Evolutionary conservation across 106 monocot species (phyloP).

Genomic region (Chionographis japonica): DNA sequence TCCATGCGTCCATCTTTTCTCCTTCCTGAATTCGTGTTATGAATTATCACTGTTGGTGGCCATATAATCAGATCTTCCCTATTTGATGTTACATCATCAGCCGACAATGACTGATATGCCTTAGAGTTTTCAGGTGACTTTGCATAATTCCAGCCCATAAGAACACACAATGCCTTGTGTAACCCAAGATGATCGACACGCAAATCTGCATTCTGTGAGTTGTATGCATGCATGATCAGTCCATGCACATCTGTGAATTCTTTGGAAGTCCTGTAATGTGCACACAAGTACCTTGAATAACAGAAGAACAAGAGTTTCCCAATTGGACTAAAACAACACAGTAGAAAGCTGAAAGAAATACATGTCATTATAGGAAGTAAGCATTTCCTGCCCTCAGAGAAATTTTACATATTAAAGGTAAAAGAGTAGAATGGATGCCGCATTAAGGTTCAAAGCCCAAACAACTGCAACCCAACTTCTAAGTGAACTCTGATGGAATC

Average conservation of each 20-base stretch:
- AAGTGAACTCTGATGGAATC: too few relatives aligned
- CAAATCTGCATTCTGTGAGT: constrained; percentile 50
- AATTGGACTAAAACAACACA: neutral
- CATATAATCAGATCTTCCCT: constrained; percentile 91
- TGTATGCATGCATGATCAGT: constrained; percentile 78
- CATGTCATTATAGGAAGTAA: too few relatives aligned
- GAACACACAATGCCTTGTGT: constrained; percentile 90
- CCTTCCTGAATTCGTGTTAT: constrained; percentile 69
- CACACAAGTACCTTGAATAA: constrained; percentile 24
- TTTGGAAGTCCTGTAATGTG: constrained; percentile 72
- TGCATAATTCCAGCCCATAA: constrained; percentile 86
- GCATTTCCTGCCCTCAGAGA: too few relatives aligned
- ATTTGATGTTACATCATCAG: constrained; percentile 57
- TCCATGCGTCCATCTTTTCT: constrained; percentile 81
- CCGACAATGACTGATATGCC: constrained; percentile 67
- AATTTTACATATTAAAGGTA: too few relatives aligned
- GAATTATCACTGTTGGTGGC: constrained; percentile 88
- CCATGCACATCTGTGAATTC: constrained; percentile 76
- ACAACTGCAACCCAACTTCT: too few relatives aligned
- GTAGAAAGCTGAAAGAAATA: too few relatives aligned
- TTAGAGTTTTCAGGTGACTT: constrained; percentile 76
- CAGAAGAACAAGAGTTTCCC: constrained; percentile 14
- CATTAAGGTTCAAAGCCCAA: too few relatives aligned
- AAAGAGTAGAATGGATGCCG: too few relatives aligned
- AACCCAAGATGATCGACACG: constrained; percentile 92